A percentile compares a stretch with the other conserved stretches of the same genome.
These are phyloP conservation scores for Phytophthora agathidicida DNA, from an alignment of 352 stramenopile species.

Conservation along the genomic window DNA sequence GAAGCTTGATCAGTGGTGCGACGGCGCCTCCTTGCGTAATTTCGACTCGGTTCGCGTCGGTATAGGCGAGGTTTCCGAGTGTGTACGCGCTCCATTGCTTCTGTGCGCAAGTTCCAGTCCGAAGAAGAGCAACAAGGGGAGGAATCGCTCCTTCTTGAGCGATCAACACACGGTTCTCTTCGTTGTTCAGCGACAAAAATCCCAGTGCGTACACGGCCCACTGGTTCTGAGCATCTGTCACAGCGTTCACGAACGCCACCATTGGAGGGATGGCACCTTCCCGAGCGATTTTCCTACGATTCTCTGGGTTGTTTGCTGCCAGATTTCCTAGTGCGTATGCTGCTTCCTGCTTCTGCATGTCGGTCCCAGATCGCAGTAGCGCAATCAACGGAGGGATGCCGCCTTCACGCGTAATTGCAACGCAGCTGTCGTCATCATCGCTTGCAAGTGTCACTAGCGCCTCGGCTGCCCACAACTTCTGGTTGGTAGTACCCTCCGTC, in stretches of 20 bases:
- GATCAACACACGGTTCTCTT: constrained; percentile 2
- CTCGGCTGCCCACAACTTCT: constrained; percentile 21
- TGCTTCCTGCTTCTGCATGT: constrained; percentile 8
- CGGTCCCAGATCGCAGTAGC: constrained; percentile 1
- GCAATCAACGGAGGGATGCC: neutral
- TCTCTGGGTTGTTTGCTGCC: constrained; percentile 2
- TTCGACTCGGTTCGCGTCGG: neutral
- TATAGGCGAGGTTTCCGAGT: neutral
- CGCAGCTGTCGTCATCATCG: neutral
- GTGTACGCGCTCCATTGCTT: constrained; percentile 6
- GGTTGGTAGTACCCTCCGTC: constrained; percentile 5
- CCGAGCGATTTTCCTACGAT: constrained; percentile 1
- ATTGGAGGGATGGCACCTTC: constrained; percentile 6
- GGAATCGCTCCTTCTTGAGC: constrained; percentile 4
- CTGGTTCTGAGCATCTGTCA: constrained; percentile 5
- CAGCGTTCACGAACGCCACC: constrained; percentile 7
- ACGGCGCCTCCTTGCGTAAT: constrained; percentile 4
- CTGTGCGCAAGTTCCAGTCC: constrained; percentile 3
- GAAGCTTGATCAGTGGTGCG: neutral
- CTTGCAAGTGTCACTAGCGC: constrained; percentile 8
- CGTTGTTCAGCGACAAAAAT: constrained; percentile 2
- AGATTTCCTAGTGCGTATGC: constrained; percentile 4
- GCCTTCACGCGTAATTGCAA: constrained; percentile 2
- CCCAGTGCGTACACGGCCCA: constrained; percentile 13
- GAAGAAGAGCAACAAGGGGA: neutral